These are phyloP conservation scores for Metschnikowia reukaufii DNA, from an alignment of 805 yeast species.

Conservation along the genomic window DNA sequence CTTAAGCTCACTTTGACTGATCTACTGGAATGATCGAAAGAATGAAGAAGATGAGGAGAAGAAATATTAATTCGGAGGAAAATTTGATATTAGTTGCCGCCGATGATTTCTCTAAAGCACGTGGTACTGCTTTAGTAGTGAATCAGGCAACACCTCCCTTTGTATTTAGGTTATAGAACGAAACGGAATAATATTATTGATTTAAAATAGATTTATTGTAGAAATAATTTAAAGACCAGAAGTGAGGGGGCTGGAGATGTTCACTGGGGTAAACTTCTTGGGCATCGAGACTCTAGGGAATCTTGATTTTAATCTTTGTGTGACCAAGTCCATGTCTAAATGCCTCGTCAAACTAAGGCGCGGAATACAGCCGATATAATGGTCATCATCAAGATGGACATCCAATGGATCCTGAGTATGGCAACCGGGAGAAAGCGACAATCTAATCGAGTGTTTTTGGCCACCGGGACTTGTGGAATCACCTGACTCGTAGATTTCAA, in stretches of 20 bases:
- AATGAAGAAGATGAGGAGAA: neutral
- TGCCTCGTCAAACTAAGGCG: constrained; percentile 88
- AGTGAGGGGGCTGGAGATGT: constrained; percentile 66
- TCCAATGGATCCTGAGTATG: constrained; percentile 97
- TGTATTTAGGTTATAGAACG: constrained; percentile 12
- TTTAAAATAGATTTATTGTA: neutral
- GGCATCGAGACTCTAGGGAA: constrained; percentile 89
- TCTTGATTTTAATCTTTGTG: constrained; percentile 74
- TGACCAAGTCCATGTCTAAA: constrained; percentile 85
- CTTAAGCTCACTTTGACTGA: constrained; percentile 27
- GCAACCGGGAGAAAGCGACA: constrained; percentile 96
- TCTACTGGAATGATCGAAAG: constrained; percentile 3
- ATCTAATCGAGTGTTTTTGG: constrained; percentile 84
- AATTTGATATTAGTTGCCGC: constrained; percentile 5
- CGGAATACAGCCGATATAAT: constrained; percentile 94
- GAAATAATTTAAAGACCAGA: constrained; percentile 9
- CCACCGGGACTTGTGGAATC: constrained; percentile 60
- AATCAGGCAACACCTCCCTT: constrained; percentile 1
- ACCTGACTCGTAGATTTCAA: constrained; percentile 85
- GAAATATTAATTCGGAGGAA: constrained; percentile 3
- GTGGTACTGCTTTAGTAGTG: constrained; percentile 20
- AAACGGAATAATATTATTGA: constrained; percentile 6
- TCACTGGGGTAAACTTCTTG: constrained; percentile 85
- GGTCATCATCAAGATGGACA: constrained; percentile 93
- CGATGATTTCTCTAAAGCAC: constrained; percentile 11